Evolutionary conservation across 2,329 filamentous ascomycete genomes (phyloP).

Genomic region (Teratosphaeria pseudoeucalypti): DNA sequence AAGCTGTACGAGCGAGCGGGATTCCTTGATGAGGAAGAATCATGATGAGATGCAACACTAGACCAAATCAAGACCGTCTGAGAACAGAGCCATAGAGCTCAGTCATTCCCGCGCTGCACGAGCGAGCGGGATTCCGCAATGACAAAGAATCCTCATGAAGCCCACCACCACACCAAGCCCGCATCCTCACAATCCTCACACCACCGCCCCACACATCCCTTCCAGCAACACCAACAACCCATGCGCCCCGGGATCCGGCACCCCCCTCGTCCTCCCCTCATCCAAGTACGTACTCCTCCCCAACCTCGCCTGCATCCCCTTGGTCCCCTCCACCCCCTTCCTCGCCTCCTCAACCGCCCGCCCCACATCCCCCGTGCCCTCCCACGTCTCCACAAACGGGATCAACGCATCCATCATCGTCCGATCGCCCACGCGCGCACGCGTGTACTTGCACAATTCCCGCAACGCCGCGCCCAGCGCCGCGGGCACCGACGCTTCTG

Average conservation of each 20-base stretch:
- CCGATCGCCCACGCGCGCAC: slow-evolving; percentile 24
- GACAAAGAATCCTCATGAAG: no score
- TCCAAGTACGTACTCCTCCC: slow-evolving; percentile 27
- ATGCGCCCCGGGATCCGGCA: slow-evolving; percentile 28
- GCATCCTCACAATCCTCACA: neutral
- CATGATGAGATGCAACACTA: no score
- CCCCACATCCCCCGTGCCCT: slow-evolving; percentile 10
- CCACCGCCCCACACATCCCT: slow-evolving; percentile 15
- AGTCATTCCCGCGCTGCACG: no score
- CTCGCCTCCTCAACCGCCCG: slow-evolving; percentile 17
- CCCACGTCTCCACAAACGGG: slow-evolving; percentile 23
- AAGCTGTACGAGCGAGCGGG: no score
- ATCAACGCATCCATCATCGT: slow-evolving; percentile 29
- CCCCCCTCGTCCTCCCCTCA: slow-evolving; percentile 26
- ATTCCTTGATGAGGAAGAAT: no score
- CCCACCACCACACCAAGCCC: no score
- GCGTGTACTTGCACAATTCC: slow-evolving; percentile 24
- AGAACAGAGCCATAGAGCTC: no score
- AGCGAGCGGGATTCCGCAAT: no score
- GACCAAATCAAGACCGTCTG: no score
- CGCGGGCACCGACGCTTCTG: slow-evolving; percentile 10
- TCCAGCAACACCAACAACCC: slow-evolving; percentile 26
- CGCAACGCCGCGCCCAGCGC: slow-evolving; percentile 20
- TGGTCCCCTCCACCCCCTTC: slow-evolving; percentile 25
- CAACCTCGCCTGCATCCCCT: slow-evolving; percentile 25